Conservation (phyloP, 192 early-diverging fungal species). For the Funneliformis geosporum region DNA sequence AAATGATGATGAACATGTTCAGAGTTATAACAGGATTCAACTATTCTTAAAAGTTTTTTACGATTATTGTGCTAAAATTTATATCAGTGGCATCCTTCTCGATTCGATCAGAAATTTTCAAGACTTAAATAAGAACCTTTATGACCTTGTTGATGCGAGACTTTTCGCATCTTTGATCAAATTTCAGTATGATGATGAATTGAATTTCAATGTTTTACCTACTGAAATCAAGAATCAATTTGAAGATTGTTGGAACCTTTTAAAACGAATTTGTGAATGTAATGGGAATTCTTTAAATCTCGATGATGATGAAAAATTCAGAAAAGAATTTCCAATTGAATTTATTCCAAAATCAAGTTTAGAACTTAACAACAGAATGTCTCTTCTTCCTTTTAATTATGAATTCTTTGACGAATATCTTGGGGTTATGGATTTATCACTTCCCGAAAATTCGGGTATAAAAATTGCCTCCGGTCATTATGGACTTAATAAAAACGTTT, state of each 20-base stretch:
- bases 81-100: not conserved
- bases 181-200: not conserved
- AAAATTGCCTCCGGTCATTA: not conserved
- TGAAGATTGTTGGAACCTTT: not conserved
- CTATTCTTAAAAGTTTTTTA: constrained; percentile 17
- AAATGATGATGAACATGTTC: too few relatives aligned
- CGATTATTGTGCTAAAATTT: not conserved
- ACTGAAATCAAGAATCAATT: constrained; percentile 20
- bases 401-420: constrained; percentile 27
- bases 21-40: too few relatives aligned
- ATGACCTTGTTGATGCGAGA: constrained; percentile 26
- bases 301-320: not conserved
- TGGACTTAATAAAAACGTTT: not conserved
- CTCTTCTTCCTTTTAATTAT: constrained; percentile 19
- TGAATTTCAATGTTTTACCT: not conserved
- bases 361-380: not conserved
- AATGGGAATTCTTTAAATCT: not conserved
- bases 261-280: not conserved
- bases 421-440: constrained; percentile 2
- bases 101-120: not conserved
- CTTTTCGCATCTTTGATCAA: constrained; percentile 21
- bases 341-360: not conserved
- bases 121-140: constrained; percentile 22
- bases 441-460: not conserved
- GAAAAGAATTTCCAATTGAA: not conserved